phyloP scores from a whole-genome alignment of 352 stramenopile species.

The Pythium brachiatum region DNA sequence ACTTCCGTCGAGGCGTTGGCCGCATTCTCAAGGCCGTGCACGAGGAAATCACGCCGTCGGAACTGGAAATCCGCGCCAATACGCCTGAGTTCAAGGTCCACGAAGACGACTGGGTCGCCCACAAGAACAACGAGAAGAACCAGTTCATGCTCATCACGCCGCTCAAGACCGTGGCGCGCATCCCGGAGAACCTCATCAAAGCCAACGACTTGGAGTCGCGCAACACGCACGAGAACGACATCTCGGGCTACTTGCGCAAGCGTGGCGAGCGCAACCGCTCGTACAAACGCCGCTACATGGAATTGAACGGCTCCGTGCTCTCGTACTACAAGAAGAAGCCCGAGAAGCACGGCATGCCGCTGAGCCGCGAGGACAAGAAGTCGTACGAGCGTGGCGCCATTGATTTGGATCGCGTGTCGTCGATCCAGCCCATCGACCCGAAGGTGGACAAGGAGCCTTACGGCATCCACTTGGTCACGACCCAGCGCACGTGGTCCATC shows the following conservation, averaged over 20 bases:
- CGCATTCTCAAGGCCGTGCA: constrained; percentile 76
- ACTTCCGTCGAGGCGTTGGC: constrained; percentile 70
- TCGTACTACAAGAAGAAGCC: constrained; percentile 88
- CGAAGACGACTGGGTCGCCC: constrained; percentile 83
- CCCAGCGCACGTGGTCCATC: constrained; percentile 73
- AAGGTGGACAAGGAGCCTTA: constrained; percentile 50
- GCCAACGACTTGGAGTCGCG: constrained; percentile 40
- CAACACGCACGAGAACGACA: constrained; percentile 42
- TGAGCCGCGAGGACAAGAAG: constrained; percentile 75
- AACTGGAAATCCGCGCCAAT: constrained; percentile 87
- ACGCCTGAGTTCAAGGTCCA: constrained; percentile 87
- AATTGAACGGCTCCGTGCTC: constrained; percentile 66
- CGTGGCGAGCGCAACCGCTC: constrained; percentile 82
- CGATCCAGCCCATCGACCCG: constrained; percentile 68
- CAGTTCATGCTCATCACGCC: constrained; percentile 77
- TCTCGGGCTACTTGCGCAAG: constrained; percentile 78
- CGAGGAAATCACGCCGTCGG: constrained; percentile 75
- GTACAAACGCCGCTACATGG: constrained; percentile 84
- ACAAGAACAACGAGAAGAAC: constrained; percentile 68
- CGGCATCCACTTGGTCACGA: constrained; percentile 78
- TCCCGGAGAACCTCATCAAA: constrained; percentile 72
- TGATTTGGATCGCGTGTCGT: constrained; percentile 78
- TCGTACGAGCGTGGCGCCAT: constrained; percentile 67
- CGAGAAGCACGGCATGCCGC: constrained; percentile 69
- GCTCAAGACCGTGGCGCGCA: constrained; percentile 77